Base-by-base conservation (phyloP, 108 stramenopile species). In the Schizochytrium sp. region DNA sequence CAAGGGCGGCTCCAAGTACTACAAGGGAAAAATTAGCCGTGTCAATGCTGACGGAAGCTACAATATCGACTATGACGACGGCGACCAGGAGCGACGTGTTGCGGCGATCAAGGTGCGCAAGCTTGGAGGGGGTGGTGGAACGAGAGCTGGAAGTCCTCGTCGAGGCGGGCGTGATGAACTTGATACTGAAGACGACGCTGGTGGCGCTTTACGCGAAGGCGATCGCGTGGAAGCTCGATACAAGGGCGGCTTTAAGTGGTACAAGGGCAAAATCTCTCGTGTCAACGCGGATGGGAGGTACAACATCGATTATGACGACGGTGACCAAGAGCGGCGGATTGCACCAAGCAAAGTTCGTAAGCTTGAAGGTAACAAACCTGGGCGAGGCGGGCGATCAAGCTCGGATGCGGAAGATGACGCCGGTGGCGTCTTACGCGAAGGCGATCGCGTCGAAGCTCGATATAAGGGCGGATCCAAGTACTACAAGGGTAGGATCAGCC, bases 151-250 rank as follows among this genome's bases (percentile, higher is more conserved):
- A 8, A 69, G 34, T 28, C 6, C 63, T 10, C 63, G 34, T 18
- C 63, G 63, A 14, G 63, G 34, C 55, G 55, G 14, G 8, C 55
- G 55, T 16, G 55, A 57, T 57, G 34, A 34, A 34, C 0, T 34
- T 34, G 34, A 34, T 34, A 34, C 34, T 34, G 34, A 34, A 34
- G 34, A 34, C 34, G 34, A 34, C 34, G 34, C 34, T 34, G 58
- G 34, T 59, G n/a, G 60, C 44, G 21, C 14, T 5, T 44, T 91
- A 5, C 44, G 45, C n/a, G 89, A 89, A 60, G 91, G 91, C 44
- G 72, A 91, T 76, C 87, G 88, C 69, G 91, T 92, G 5, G 91
- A 93, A 57, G 93, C 93, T 0, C 63, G 72, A 5, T 93, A 90
- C 87, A 72, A 72, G 29, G 34, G 34, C 23, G 72, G 72, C 18